Percentiles rank a stretch among this genome's conserved stretches.
phyloP scores from a whole-genome alignment of 495 filamentous ascomycete genomes.

The Daldinia concentrica region DNA sequence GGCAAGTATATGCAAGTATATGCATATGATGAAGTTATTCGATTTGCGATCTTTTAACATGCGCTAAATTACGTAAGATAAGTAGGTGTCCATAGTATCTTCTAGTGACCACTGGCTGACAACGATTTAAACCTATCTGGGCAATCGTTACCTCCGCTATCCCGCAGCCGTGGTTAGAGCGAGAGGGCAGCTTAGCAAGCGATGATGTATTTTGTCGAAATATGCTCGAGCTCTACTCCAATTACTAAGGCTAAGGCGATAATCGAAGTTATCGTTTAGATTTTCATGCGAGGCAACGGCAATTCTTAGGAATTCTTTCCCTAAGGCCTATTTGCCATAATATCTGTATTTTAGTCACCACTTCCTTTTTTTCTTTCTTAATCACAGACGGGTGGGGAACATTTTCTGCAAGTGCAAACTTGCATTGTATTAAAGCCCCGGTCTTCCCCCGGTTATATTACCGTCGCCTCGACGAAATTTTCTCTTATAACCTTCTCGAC shows the following conservation, averaged over 20 bases:
- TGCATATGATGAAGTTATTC: not conserved
- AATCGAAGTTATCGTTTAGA: constrained; percentile 18
- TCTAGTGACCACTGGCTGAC: not conserved
- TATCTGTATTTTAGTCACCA: constrained; percentile 20
- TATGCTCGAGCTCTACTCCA: constrained; percentile 24
- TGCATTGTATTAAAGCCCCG: constrained; percentile 10
- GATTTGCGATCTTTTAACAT: not conserved
- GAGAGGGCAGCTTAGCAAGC: constrained; percentile 19
- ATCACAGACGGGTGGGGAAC: not conserved
- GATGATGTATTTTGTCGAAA: constrained; percentile 37
- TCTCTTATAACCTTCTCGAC: constrained; percentile 25
- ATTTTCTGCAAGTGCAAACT: not conserved
- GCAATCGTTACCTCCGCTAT: not conserved
- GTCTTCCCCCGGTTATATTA: constrained; percentile 18
- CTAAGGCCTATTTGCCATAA: constrained; percentile 15
- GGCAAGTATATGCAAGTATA: not conserved
- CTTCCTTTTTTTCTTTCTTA: constrained; percentile 6
- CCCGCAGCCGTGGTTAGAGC: constrained; percentile 12
- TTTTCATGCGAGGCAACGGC: constrained; percentile 24
- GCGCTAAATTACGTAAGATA: not conserved
- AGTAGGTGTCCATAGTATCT: not conserved
- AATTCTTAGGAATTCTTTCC: constrained; percentile 3
- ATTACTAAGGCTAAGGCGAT: constrained; percentile 40
- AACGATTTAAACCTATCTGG: not conserved
- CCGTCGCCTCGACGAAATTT: constrained; percentile 32